Evolutionary conservation across 768 basidiomycete species (phyloP).

Genomic region (Trametes villosa): DNA sequence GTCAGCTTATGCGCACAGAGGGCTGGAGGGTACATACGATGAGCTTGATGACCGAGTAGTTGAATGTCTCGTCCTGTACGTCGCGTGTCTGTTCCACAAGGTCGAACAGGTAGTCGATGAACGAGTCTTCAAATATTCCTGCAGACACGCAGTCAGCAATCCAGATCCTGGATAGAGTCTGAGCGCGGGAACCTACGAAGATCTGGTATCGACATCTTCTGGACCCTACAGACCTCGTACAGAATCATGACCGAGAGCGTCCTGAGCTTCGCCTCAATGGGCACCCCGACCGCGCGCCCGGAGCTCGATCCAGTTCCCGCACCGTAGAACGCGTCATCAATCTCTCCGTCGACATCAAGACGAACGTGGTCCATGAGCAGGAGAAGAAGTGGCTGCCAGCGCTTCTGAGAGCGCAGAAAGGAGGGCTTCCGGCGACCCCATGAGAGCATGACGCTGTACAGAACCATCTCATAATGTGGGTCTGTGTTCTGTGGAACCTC

Average conservation of each 20-base stretch:
- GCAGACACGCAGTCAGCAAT: constrained; percentile 6
- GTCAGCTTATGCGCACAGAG: not conserved
- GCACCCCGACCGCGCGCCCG: constrained; percentile 47
- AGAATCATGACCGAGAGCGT: constrained; percentile 72
- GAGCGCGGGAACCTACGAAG: constrained; percentile 57
- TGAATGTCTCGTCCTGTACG: constrained; percentile 89
- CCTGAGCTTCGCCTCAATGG: constrained; percentile 85
- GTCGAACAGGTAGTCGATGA: constrained; percentile 90
- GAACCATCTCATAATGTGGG: constrained; percentile 81
- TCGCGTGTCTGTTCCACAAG: constrained; percentile 91
- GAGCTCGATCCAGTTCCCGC: constrained; percentile 41
- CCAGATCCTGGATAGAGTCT: not conserved
- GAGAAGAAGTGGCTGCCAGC: constrained; percentile 83
- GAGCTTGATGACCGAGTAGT: constrained; percentile 94
- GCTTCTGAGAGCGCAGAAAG: constrained; percentile 79
- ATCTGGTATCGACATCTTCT: constrained; percentile 78
- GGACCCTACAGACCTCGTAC: constrained; percentile 93
- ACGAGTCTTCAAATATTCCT: constrained; percentile 82
- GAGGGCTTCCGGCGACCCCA: constrained; percentile 71
- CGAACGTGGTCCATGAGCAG: constrained; percentile 84
- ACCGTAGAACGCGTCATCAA: constrained; percentile 61
- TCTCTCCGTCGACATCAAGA: constrained; percentile 79
- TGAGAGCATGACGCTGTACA: constrained; percentile 75
- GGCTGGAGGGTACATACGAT: constrained; percentile 64
- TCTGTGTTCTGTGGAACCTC: constrained; percentile 65